Base-by-base conservation (phyloP, 192 early-diverging fungal species). In the Mortierella alpina region DNA sequence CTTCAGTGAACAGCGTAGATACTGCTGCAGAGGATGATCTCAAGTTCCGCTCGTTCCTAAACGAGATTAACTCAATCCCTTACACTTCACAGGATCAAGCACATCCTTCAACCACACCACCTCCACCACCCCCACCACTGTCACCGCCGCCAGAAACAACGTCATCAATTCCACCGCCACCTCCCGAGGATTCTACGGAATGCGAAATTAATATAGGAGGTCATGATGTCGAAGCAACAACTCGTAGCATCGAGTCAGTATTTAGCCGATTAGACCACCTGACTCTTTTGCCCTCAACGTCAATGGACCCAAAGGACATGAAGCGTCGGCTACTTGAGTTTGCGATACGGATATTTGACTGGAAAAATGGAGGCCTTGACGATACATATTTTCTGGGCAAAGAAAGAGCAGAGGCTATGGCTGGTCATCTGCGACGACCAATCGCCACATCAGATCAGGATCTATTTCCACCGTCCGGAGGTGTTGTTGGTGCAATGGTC, bases 241-340 rank as follows among this genome's bases (percentile, higher is more conserved):
- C 12, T 20, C 55, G 51, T 6, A 53, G 48, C 2, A 59, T 72
- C 15, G 53, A 80, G 8, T 55, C 54, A 22, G 57, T 72, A 15
- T 47, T 72, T 1, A 63, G 17, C 13, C 77, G 70, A 22, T 31
- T 80, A 6, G 59, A 72, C 12, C 31, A 72, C 23, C 49, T 80
- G 0, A 59, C 50, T 13, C 45, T 68, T 6, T 51, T 80, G 5
- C 77, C 77, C 9, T 51, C 64, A 5, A 7, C 66, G 7, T 42
- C 64, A 4, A 44, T 68, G 9, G 66, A 63, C 13, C 49, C 18
- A 18, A 72, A 80, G 44, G 77, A 80, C 53, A 47, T 80, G 14
- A 59, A 80, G 11, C 65, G 77, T 2, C 50, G 77, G 20, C 11
- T 80, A 23, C 23, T 80, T 1, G 77, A 80, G 18, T 80, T 80